Percentiles rank a stretch among this genome's conserved stretches.
Conservation (phyloP, 2,329 filamentous ascomycete species). For the Talaromyces sp. region DNA sequence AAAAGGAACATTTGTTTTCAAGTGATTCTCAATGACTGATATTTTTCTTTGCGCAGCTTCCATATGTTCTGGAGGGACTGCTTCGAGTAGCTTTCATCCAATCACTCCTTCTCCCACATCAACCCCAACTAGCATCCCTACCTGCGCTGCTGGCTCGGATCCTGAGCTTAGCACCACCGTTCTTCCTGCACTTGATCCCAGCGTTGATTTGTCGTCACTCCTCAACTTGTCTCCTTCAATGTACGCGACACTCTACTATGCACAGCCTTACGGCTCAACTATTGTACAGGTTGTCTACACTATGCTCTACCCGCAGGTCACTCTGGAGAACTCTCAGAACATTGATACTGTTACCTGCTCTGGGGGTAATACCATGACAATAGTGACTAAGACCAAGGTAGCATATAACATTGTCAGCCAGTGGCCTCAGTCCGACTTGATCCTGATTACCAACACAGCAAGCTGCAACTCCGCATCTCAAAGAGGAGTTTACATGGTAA, state of each 20-base stretch:
- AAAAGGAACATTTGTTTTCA: not conserved
- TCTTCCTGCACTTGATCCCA: not conserved
- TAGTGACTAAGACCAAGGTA: not conserved
- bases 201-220: not conserved
- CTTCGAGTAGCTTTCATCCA: not conserved
- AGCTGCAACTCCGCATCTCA: not conserved
- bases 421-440: not conserved
- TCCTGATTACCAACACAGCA: not conserved
- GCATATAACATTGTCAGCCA: not conserved
- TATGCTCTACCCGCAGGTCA: not conserved
- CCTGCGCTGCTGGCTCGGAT: not conserved
- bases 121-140: not conserved
- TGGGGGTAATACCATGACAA: not conserved
- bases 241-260: not conserved
- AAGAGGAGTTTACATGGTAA: not conserved
- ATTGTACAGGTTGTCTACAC: not conserved
- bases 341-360: not conserved
- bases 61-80: not conserved
- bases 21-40: not conserved
- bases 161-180: not conserved
- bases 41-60: not conserved
- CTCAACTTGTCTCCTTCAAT: not conserved
- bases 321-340: not conserved
- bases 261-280: not conserved
- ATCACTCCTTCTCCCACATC: not conserved